Evolutionary conservation across 1,284 basidiomycete genomes (phyloP).

Genomic region (Volvariella volvacea): DNA sequence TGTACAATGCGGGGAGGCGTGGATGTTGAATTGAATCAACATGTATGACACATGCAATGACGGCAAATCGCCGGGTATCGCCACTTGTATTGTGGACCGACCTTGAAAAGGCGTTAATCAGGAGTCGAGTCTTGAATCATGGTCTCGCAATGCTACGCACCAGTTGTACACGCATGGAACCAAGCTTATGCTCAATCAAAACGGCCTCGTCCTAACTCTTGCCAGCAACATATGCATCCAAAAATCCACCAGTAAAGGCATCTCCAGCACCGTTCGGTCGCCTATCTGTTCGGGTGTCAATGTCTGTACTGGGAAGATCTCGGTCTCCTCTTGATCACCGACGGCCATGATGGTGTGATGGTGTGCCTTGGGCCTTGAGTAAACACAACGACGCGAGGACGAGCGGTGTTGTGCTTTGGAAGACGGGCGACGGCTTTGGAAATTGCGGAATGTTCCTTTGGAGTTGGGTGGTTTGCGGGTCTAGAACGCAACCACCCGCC

Average conservation of each 20-base stretch:
- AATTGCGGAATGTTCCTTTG: slow-evolving; percentile 61
- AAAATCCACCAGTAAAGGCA: slow-evolving; percentile 96
- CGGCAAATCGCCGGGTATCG: slow-evolving; percentile 33
- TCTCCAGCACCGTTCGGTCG: slow-evolving; percentile 99
- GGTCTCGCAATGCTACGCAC: slow-evolving; percentile 35
- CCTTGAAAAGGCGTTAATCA: slow-evolving; percentile 27
- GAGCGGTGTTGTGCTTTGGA: slow-evolving; percentile 65
- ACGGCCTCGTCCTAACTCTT: slow-evolving; percentile 79
- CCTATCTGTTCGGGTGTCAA: slow-evolving; percentile 73
- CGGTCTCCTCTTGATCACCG: slow-evolving; percentile 46
- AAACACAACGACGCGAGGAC: slow-evolving; percentile 83
- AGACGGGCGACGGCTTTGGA: slow-evolving; percentile 68
- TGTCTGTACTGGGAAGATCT: slow-evolving; percentile 57
- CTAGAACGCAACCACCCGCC: slow-evolving; percentile 97
- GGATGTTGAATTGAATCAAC: too few species aligned
- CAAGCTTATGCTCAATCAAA: slow-evolving; percentile 86
- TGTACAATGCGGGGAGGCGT: too few species aligned
- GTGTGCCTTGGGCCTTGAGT: slow-evolving; percentile 88
- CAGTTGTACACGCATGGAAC: slow-evolving; percentile 83
- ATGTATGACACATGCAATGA: too few species aligned
- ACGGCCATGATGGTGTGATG: slow-evolving; percentile 86
- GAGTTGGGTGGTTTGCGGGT: slow-evolving; percentile 67
- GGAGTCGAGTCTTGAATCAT: slow-evolving; percentile 62
- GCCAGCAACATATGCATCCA: slow-evolving; percentile 80
- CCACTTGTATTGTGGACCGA: slow-evolving; percentile 75